Evolutionary conservation across 495 filamentous ascomycete genomes (phyloP).

Genomic region (Apiosordaria backusii): DNA sequence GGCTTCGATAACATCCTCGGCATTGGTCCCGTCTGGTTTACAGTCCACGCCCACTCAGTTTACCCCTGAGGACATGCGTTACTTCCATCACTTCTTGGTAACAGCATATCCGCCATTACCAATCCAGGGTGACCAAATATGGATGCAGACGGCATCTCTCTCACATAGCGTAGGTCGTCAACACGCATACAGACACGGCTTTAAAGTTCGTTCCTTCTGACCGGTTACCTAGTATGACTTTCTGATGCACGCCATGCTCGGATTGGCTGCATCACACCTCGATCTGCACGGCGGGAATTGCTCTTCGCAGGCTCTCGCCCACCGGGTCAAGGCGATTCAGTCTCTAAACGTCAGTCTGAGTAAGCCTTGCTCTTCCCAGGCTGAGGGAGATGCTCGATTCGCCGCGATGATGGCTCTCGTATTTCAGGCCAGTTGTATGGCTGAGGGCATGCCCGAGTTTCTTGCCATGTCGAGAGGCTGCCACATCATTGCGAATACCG

Average conservation of each 20-base stretch:
- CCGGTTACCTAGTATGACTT: constrained; percentile 41
- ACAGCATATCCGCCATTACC: constrained; percentile 54
- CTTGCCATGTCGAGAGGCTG: constrained; percentile 53
- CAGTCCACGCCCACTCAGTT: constrained; percentile 31
- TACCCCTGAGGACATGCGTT: constrained; percentile 46
- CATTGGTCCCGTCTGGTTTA: constrained; percentile 17
- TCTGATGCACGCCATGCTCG: constrained; percentile 51
- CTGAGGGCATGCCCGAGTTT: constrained; percentile 54
- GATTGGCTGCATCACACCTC: constrained; percentile 48
- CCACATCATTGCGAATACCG: constrained; percentile 41
- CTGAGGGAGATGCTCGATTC: constrained; percentile 46
- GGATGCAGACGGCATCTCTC: constrained; percentile 48
- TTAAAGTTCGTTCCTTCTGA: constrained; percentile 26
- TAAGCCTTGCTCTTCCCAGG: constrained; percentile 27
- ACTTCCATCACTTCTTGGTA: constrained; percentile 56
- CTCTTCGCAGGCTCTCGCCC: constrained; percentile 34
- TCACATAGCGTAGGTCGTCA: constrained; percentile 42
- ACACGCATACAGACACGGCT: neutral
- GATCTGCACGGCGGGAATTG: constrained; percentile 28
- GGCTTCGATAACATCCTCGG: neutral
- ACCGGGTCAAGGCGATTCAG: constrained; percentile 51
- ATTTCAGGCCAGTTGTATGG: constrained; percentile 53
- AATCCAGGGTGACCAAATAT: constrained; percentile 46
- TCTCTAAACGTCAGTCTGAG: constrained; percentile 39
- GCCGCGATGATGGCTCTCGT: constrained; percentile 49